Evolutionary conservation across 2,329 filamentous ascomycete species (phyloP), one percentile per base, ranked within the genome.

Genomic region (Colletotrichum spinosum): DNA sequence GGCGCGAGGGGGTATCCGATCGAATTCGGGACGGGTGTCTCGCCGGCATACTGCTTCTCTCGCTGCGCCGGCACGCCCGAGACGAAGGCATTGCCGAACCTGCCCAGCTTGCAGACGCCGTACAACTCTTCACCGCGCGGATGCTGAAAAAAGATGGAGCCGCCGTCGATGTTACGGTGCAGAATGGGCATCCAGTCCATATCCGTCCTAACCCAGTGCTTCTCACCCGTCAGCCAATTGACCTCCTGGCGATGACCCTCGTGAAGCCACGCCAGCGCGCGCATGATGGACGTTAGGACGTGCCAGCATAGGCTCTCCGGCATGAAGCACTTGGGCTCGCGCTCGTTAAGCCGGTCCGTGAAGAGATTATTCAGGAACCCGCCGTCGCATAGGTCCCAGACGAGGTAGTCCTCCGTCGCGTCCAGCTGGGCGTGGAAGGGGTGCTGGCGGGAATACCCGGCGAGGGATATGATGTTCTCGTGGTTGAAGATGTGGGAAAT

Each of bases 281-380:
- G 76, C 12, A 83, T 72, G 51, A 87, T 72, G 8, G 80, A 82
- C 10, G 76, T 71, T 11, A 84, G 75, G 8, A 88, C 84, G 69
- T 88, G 85, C 85, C 85, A 88, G 67, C 84, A 84, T 11, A 88
- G 75, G 2, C 78, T 77, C 69, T 88, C 85, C 0, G 84, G 84
- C 11, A 86, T 71, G 67, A 83, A 83, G 11, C 71, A 72, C 5
- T 59, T 45, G 2, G 59, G 64, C 41, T 68, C 45, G 13, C 69
- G 65, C 13, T 74, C 70, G 2, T 74, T 50, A 2, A 70, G 55
- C 6, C 65, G 67, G 41, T 70, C 69, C 4, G 49, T 70, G 25
- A 84, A 74, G 10, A 86, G 68, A 37, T 77, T 76, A 33, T 77
- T 76, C 41, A 88, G 78, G 45, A 77, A 83, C 39, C 84, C 84